These are phyloP conservation scores for Amaranthus palmeri DNA, from an alignment of 148 eudicot species.

Conservation along the genomic window DNA sequence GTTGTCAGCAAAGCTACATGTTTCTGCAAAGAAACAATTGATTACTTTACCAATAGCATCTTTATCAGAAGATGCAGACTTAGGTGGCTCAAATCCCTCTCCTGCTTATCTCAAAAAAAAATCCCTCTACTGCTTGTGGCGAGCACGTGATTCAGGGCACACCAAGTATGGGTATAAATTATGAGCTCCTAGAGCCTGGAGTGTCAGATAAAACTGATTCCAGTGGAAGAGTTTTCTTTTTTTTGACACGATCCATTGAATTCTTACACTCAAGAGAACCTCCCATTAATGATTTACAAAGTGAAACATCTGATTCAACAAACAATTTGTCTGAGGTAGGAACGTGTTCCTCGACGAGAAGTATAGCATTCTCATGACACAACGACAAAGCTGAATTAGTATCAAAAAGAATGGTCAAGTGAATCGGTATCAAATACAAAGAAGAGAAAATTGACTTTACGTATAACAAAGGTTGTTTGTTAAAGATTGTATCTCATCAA, in stretches of 20 bases:
- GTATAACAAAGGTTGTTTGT: conserved; percentile 88
- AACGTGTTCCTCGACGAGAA: conserved; percentile 20
- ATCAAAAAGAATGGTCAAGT: not conserved
- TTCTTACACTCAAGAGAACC: conserved; percentile 17
- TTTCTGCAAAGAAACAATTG: conserved; percentile 14
- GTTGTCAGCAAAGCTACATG: conserved; percentile 21
- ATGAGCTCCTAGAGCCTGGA: conserved; percentile 23
- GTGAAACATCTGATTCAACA: conserved; percentile 9
- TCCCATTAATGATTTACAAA: conserved; percentile 11
- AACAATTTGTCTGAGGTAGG: conserved; percentile 19
- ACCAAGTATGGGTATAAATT: conserved; percentile 19
- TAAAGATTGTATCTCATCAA: conserved; percentile 74
- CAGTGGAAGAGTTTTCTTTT: conserved; percentile 29
- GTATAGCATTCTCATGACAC: conserved; percentile 26
- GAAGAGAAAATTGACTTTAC: conserved; percentile 26
- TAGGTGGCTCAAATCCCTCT: conserved; percentile 11
- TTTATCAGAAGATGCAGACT: conserved; percentile 10
- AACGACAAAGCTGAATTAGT: not conserved
- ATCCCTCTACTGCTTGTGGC: conserved; percentile 18
- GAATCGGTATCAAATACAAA: not conserved
- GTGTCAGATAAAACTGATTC: conserved; percentile 25
- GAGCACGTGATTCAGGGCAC: conserved; percentile 11
- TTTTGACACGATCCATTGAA: conserved; percentile 29
- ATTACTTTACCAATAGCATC: conserved; percentile 14
- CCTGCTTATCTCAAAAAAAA: too few relatives aligned